Conservation (phyloP, 768 basidiomycete genomes). For the Glaciozyma martinii region DNA sequence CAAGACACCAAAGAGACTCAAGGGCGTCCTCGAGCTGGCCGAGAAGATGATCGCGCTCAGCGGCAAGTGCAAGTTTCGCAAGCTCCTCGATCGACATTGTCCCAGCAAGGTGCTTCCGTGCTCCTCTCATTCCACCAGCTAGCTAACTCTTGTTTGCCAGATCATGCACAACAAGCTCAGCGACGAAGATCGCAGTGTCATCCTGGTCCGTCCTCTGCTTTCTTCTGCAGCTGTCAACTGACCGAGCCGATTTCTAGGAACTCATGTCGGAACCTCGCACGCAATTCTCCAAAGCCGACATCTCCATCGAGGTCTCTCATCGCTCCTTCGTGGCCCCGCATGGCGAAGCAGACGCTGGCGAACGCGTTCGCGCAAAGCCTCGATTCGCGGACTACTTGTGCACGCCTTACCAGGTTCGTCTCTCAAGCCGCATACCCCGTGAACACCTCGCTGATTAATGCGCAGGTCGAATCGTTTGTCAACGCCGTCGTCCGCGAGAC, state of each 20-base stretch:
- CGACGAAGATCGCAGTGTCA: background rate
- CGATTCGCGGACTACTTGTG: constrained; percentile 64
- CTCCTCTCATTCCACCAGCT: background rate
- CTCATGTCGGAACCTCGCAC: constrained; percentile 62
- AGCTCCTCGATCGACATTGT: constrained; percentile 57
- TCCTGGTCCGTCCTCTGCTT: background rate
- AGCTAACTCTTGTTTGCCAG: background rate
- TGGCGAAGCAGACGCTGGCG: constrained; percentile 44
- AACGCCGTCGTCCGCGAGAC: constrained; percentile 55
- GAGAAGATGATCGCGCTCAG: constrained; percentile 62
- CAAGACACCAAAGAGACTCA: constrained; percentile 69
- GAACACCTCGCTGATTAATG: background rate
- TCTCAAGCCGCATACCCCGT: no score
- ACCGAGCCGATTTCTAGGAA: constrained; percentile 46
- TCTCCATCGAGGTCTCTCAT: constrained; percentile 49
- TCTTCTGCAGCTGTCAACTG: background rate
- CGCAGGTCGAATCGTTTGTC: constrained; percentile 63
- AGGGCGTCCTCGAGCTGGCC: constrained; percentile 48
- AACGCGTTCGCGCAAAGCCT: constrained; percentile 51
- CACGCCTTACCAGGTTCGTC: constrained; percentile 51
- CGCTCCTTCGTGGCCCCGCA: constrained; percentile 46
- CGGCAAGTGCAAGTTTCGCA: constrained; percentile 57
- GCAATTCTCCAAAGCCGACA: constrained; percentile 44
- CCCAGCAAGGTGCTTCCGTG: constrained; percentile 57
- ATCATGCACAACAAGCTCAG: background rate